Percentiles rank a stretch among this genome's conserved stretches.
Evolutionary conservation across 257 asterid species (phyloP).

Genomic region (Forsythia suspensa): DNA sequence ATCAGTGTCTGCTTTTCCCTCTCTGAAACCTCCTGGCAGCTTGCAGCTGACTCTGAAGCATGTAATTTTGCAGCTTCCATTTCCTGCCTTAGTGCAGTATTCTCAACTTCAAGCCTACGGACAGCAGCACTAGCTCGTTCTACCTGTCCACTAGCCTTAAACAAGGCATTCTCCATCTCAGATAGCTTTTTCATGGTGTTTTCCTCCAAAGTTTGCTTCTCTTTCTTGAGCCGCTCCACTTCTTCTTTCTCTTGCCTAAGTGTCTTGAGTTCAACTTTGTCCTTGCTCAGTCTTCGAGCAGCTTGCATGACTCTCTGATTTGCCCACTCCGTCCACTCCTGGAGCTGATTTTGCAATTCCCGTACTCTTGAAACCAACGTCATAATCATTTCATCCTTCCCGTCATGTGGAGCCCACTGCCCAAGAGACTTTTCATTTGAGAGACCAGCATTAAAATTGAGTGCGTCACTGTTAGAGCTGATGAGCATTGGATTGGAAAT

Average conservation of each 20-base stretch:
- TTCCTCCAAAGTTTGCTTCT: conserved; percentile 70
- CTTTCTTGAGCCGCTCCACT: conserved; percentile 83
- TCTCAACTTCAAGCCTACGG: conserved; percentile 74
- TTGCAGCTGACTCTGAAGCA: conserved; percentile 74
- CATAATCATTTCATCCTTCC: conserved; percentile 78
- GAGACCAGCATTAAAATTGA: conserved; percentile 34
- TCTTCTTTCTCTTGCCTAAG: conserved; percentile 93
- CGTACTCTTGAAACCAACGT: conserved; percentile 68
- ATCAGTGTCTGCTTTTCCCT: conserved; percentile 72
- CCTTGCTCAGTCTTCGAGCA: conserved; percentile 43
- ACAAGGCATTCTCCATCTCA: conserved; percentile 85
- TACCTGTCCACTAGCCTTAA: conserved; percentile 83
- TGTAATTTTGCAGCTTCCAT: conserved; percentile 78
- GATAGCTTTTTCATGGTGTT: conserved; percentile 74
- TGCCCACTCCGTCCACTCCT: conserved; percentile 99
- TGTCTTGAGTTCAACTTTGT: conserved; percentile 80
- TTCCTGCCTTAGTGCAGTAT: conserved; percentile 61
- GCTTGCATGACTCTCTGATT: conserved; percentile 94
- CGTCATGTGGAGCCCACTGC: conserved; percentile 60
- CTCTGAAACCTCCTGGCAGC: conserved; percentile 69
- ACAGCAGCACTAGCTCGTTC: conserved; percentile 73
- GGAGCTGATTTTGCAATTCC: conserved; percentile 81
- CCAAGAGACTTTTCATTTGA: conserved; percentile 39
- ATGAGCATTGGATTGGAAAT: conserved; percentile 50
- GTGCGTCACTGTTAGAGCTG: conserved; percentile 38